phyloP scores from a whole-genome alignment of 75 land plant species.

The Pinus taeda region DNA sequence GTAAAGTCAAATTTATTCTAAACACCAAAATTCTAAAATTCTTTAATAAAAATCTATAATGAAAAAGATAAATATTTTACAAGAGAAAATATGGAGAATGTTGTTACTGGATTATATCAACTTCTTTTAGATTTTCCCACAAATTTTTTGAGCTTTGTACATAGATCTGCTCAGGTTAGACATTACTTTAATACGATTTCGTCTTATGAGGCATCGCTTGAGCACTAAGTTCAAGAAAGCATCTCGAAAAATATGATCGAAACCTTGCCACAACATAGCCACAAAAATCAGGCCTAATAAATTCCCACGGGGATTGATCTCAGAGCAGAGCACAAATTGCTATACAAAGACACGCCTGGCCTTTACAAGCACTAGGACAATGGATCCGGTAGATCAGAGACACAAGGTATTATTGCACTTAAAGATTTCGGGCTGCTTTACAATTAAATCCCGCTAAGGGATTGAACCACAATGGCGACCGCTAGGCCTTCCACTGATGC shows the following conservation, averaged over 20 bases:
- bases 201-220: background rate
- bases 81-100: too few relatives aligned
- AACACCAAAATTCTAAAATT: too few relatives aligned
- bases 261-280: background rate
- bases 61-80: too few relatives aligned
- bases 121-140: conserved; percentile 7
- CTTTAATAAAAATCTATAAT: too few relatives aligned
- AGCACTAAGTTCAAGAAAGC: conserved; percentile 12
- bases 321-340: background rate
- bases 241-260: conserved; percentile 7
- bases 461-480: too few relatives aligned
- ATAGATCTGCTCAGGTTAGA: conserved; percentile 1
- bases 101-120: too few relatives aligned
- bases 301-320: too few relatives aligned
- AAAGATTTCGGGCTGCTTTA: background rate
- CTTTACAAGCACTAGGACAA: background rate
- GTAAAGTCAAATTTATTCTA: too few relatives aligned
- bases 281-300: background rate
- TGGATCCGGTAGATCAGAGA: too few relatives aligned
- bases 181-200: background rate
- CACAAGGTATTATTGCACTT: background rate
- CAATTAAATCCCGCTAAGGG: conserved; percentile 9
- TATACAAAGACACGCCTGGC: background rate
- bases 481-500: too few relatives aligned
- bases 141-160: conserved; percentile 11